Base-by-base conservation (phyloP, 2,329 filamentous ascomycete genomes). In the Monascus ruber region DNA sequence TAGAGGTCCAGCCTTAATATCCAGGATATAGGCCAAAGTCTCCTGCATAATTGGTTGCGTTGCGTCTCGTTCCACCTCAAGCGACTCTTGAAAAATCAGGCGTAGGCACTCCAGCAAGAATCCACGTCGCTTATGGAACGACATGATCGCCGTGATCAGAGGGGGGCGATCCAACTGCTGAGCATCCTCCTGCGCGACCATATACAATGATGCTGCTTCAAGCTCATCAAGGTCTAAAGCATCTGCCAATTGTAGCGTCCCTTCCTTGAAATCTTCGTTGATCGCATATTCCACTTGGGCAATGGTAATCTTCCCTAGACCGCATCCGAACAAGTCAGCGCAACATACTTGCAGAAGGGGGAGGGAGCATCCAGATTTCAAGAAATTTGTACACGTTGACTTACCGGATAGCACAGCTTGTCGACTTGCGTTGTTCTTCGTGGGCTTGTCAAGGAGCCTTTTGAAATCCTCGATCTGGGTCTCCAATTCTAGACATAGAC, bases 141-240 rank as follows among this genome's bases (percentile, higher is more conserved):
- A 78, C 54, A 96, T 83, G 47, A 95, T 76, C 43, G 83, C 83
- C 50, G 83, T 82, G 58, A 88, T 80, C 39, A 86, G 72, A 43
- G 85, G 72, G 3, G 85, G 73, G 24, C 85, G 77, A 44, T 85
- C 85, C 4, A 87, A 70, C 10, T 76, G 69, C 34, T 76, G 70
- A 10, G 78, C 72, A 49, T 88, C 81, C 31, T 78, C 73, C 55
- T 85, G 76, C 11, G 84, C 79, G 40, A 81, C 79, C 37, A 93
- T 68, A 41, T 94, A 77, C 36, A 91, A 74, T 48, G 75, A 73
- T 6, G 86, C 84, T 11, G 89, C 83, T 51, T 91, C 77, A 41
- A 94, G 59, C 63, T 98, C 93, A 63, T 98, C 88, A 38, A 98
- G 71, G 53, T 94, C 81, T 45, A 95, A 71, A 50, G 86, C 85